Base-by-base conservation (phyloP, 345 rosid species). In the Barbarea vulgaris region DNA sequence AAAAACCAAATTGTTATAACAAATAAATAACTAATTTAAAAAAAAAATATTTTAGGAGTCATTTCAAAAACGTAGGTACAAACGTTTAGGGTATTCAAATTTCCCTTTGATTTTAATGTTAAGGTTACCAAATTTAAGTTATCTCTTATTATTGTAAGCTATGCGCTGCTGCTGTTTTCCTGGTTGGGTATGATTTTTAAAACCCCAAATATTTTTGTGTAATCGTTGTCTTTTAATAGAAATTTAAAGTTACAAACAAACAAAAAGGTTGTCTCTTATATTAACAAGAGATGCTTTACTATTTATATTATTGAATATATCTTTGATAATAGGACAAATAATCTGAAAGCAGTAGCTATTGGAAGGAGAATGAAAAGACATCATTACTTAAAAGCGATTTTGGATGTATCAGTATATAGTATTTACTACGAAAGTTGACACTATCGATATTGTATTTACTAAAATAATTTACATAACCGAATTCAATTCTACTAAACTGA, bases 261-360 rank as follows among this genome's bases (percentile, higher is more conserved):
- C n/a, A n/a, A n/a, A n/a, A n/a, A n/a, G n/a, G n/a, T n/a, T n/a
- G n/a, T n/a, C n/a, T n/a, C n/a, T n/a, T n/a, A n/a, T n/a, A n/a
- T n/a, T n/a, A n/a, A n/a, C 30, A 61, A 36, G 2, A n/a, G 8
- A 33, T 27, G 18, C 19, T 15, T 44, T 2, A 46, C 58, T 47
- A 59, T 41, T 33, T 8, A 18, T 28, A 27, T 52, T 27, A 19
- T 52, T 63, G 7, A 36, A 24, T 47, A 28, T 67, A 1, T 62
- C 30, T 30, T 7, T 7, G 22, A 77, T 19, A 77, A 86, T 82
- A 82, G 84, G 79, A 77, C 70, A 55, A 70, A 50, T 52, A 46
- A 60, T 46, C 66, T 31, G 57, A 53, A 64, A 77, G 54, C 19
- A 30, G 54, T 47, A 69, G 67, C 62, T 34, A 74, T 67, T 41